Conservation (phyloP, 1,284 basidiomycete genomes). For the Fomitopsis betulina region DNA sequence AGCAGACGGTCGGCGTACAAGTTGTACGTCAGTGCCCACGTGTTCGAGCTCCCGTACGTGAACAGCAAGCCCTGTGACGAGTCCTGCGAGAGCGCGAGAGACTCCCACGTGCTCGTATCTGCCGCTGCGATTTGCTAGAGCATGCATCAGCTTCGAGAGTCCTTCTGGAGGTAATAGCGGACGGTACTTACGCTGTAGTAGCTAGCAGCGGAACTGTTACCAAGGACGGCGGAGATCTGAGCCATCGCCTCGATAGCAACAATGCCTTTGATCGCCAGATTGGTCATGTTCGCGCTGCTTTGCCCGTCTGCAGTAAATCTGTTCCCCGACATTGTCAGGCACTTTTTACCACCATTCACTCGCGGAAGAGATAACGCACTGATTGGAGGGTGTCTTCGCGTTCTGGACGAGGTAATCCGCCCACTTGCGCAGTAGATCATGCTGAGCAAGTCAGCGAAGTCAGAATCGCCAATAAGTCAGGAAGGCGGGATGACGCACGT, state of each 20-base stretch:
- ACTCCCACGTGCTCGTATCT: slow-evolving; percentile 20
- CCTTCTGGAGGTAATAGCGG: background rate
- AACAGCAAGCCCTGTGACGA: slow-evolving; percentile 28
- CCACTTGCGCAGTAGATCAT: slow-evolving; percentile 59
- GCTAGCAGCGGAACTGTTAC: slow-evolving; percentile 36
- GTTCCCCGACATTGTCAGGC: slow-evolving; percentile 33
- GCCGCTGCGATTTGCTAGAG: slow-evolving; percentile 13
- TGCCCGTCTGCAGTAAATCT: slow-evolving; percentile 54
- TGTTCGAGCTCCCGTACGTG: slow-evolving; percentile 40
- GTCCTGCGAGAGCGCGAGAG: slow-evolving; percentile 31
- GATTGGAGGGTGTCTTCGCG: slow-evolving; percentile 47
- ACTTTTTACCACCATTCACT: background rate
- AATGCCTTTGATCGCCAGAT: slow-evolving; percentile 70
- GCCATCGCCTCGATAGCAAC: slow-evolving; percentile 66
- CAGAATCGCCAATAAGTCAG: background rate
- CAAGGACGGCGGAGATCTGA: slow-evolving; percentile 48
- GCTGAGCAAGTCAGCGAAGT: slow-evolving; percentile 28
- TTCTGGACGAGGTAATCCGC: slow-evolving; percentile 61
- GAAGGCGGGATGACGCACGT: slow-evolving; percentile 34
- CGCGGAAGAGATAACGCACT: slow-evolving; percentile 30
- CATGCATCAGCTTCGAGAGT: background rate
- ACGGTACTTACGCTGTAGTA: slow-evolving; percentile 43
- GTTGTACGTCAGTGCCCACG: slow-evolving; percentile 64
- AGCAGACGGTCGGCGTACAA: slow-evolving; percentile 61
- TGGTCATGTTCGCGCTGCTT: slow-evolving; percentile 58